A percentile compares a stretch with the other conserved stretches of the same genome.
Conservation (phyloP, 139 green algal genomes). For the Bryopsis sp. region DNA sequence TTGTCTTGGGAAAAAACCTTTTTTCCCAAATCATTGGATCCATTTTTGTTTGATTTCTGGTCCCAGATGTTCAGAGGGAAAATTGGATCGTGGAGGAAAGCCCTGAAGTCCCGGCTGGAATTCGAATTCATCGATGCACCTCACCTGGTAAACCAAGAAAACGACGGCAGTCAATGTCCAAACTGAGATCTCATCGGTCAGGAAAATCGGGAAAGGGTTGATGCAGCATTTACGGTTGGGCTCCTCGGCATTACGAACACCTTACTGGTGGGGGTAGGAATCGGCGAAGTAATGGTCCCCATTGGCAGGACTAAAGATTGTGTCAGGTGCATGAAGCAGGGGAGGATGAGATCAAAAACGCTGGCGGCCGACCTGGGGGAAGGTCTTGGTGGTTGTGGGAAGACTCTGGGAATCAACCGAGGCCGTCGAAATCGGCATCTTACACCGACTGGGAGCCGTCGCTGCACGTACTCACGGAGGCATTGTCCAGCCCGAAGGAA, state of each 20-base stretch:
- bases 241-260: too few relatives aligned
- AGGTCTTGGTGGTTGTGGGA: constrained; percentile 35
- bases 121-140: constrained; percentile 64
- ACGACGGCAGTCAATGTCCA: not conserved
- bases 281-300: too few relatives aligned
- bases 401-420: constrained; percentile 21
- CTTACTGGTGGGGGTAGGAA: too few relatives aligned
- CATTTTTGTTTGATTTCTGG: not conserved
- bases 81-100: constrained; percentile 57
- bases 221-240: too few relatives aligned
- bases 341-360: not conserved
- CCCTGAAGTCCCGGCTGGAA: constrained; percentile 48
- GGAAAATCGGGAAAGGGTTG: too few relatives aligned
- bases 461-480: not conserved
- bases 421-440: constrained; percentile 31
- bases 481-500: too few relatives aligned
- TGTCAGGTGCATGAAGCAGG: not conserved
- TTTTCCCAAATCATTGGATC: not conserved
- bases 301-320: too few relatives aligned
- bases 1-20: not conserved
- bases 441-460: constrained; percentile 29
- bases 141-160: constrained; percentile 13
- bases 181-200: not conserved
- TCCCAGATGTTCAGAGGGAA: constrained; percentile 42
- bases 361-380: constrained; percentile 10